phyloP scores from a whole-genome alignment of 257 asterid genomes.

The Jacaranda mimosifolia region DNA sequence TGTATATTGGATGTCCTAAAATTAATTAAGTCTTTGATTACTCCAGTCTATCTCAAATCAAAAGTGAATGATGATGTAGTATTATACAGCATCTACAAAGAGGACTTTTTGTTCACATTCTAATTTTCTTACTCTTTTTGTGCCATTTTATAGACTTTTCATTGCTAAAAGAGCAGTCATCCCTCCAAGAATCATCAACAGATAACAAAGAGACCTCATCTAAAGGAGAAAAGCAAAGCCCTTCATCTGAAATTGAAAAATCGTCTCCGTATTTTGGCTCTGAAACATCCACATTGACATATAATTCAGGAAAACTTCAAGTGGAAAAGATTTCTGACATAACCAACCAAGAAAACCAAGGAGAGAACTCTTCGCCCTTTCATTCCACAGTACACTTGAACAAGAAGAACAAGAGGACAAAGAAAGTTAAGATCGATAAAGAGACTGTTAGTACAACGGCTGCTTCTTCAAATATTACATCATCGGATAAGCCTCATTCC shows the following conservation, averaged over 20 bases:
- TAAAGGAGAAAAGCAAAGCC: conserved; percentile 26
- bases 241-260: conserved; percentile 55
- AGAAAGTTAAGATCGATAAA: conserved; percentile 31
- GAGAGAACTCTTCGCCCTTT: background rate
- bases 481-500: conserved; percentile 1
- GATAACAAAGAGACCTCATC: conserved; percentile 8
- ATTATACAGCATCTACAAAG: no score
- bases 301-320: conserved; percentile 44
- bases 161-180: conserved; percentile 35
- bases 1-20: no score
- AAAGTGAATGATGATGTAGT: no score
- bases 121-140: background rate
- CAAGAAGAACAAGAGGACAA: conserved; percentile 38
- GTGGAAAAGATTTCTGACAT: conserved; percentile 33
- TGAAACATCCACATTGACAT: conserved; percentile 61
- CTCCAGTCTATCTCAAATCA: no score
- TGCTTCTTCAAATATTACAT: conserved; percentile 1
- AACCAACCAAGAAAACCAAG: conserved; percentile 18
- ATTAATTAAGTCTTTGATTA: no score
- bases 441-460: conserved; percentile 15
- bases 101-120: background rate
- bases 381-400: conserved; percentile 10
- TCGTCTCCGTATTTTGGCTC: conserved; percentile 59
- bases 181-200: background rate
- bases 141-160: conserved; percentile 33